Base-by-base conservation (phyloP, 805 yeast genomes). In the Wickerhamiella brachini region DNA sequence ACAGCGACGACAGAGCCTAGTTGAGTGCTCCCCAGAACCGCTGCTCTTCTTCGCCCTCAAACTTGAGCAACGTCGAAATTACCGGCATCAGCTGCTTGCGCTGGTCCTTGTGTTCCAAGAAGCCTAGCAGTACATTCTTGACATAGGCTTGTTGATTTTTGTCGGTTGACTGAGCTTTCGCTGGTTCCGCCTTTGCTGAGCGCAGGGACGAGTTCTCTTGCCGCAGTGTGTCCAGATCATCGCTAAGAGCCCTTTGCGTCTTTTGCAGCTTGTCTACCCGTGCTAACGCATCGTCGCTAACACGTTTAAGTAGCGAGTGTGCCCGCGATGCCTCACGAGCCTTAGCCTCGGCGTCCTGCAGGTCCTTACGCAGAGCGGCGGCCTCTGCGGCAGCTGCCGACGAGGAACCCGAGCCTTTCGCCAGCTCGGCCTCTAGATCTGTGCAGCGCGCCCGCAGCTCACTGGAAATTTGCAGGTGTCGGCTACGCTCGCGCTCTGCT, bases 71-170 rank as follows among this genome's bases (percentile, higher is more conserved):
- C 56, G 85, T 80, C 47, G 89, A 77, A 22, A 90, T 71, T 6
- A 93, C 97, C 0, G 97, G 97, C 31, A 93, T 69, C 44, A 90
- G 72, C 64, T 81, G 86, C 26, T 74, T 79, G 53, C 97, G 74
- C 66, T 89, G 97, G n/a, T 90, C 98, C 61, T 77, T 84, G 62
- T 85, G 95, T 61, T 89, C 96, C 50, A 93, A 67, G 63, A 84
- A 93, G 1, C 97, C 97, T 2, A 90, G 69, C n/a, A 90, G 66
- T 2, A 90, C 96, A 62, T 93, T 93, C 64, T 85, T 85, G 49
- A 88, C 73, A 63, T 90, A 90, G 12, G 94, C 85, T 20, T 82
- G 72, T 58, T 79, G 83, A 48, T 39, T 18, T 41, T 39, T 42
- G 53, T 47, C 34, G 20, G 50, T 50, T 45, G 52, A 26, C 52